Percentiles rank a stretch among this genome's conserved stretches.
phyloP scores from a whole-genome alignment of 139 green algal genomes.

The Chlorella ohadii region DNA sequence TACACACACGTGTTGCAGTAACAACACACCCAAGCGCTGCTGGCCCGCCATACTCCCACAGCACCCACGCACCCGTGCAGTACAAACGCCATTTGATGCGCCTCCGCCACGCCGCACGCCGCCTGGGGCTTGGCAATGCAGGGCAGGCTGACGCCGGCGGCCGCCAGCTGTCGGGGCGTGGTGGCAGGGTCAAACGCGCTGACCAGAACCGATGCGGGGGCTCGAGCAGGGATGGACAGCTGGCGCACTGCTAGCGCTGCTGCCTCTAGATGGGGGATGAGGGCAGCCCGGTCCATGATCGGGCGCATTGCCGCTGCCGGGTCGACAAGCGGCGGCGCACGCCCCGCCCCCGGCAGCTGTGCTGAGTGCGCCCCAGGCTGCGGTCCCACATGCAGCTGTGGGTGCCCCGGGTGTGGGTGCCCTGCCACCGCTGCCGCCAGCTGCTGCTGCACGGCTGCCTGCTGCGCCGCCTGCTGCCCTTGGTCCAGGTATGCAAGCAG shows the following conservation, averaged over 20 bases:
- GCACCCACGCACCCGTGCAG: constrained; percentile 27
- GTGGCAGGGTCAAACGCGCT: neutral
- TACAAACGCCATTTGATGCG: constrained; percentile 79
- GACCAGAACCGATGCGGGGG: constrained; percentile 18
- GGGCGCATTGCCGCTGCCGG: constrained; percentile 17
- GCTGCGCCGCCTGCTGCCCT: neutral
- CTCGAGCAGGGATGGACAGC: constrained; percentile 19
- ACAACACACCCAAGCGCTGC: neutral
- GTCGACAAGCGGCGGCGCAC: constrained; percentile 2
- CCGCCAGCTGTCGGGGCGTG: neutral
- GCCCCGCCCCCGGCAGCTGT: no score
- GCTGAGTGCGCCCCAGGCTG: no score
- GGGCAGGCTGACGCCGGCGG: constrained; percentile 55
- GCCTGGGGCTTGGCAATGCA: constrained; percentile 79
- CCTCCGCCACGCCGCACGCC: constrained; percentile 73
- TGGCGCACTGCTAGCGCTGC: constrained; percentile 17
- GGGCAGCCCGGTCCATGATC: constrained; percentile 40
- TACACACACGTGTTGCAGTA: no score
- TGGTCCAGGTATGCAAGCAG: constrained; percentile 13
- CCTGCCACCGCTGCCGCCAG: no score
- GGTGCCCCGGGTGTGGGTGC: no score
- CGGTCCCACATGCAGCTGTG: no score
- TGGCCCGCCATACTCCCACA: neutral
- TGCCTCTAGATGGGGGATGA: constrained; percentile 30
- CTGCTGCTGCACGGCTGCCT: no score